phyloP scores from a whole-genome alignment of 495 filamentous ascomycete species.

The Aspergillus conjunctus region DNA sequence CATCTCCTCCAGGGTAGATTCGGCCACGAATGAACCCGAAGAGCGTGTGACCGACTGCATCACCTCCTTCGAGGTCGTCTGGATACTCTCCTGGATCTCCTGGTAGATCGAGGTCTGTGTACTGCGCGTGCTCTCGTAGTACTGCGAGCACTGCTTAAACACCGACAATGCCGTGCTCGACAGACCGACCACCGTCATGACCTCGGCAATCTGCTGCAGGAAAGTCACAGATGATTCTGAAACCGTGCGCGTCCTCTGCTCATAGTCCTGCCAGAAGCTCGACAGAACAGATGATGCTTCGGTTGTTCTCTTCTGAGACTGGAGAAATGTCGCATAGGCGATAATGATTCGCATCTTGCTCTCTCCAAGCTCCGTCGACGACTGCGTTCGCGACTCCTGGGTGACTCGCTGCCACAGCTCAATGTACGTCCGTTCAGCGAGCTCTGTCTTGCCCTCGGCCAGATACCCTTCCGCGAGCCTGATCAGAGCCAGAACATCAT shows the following conservation, averaged over 20 bases:
- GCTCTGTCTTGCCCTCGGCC: conserved; percentile 27
- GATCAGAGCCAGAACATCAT: conserved; percentile 22
- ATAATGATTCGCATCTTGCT: conserved; percentile 36
- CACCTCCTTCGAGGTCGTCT: conserved; percentile 31
- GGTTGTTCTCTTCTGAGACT: conserved; percentile 34
- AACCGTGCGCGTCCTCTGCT: conserved; percentile 29
- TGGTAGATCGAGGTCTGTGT: conserved; percentile 34
- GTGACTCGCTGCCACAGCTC: conserved; percentile 43
- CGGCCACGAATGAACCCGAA: conserved; percentile 32
- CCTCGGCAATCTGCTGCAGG: conserved; percentile 38
- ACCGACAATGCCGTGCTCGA: conserved; percentile 38
- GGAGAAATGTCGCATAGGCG: conserved; percentile 39
- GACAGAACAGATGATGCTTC: conserved; percentile 42
- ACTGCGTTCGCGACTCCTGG: conserved; percentile 33
- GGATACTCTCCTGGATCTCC: conserved; percentile 37
- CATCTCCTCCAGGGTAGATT: conserved; percentile 42
- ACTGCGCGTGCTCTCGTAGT: conserved; percentile 30
- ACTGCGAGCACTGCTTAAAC: conserved; percentile 40
- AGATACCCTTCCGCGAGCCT: conserved; percentile 26
- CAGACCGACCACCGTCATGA: conserved; percentile 43
- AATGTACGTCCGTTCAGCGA: conserved; percentile 40
- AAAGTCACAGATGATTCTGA: conserved; percentile 34
- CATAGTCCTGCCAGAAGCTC: conserved; percentile 43
- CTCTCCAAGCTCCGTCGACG: conserved; percentile 37
- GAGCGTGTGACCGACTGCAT: conserved; percentile 29